A percentile compares a stretch with the other conserved stretches of the same genome.
Evolutionary conservation across 352 stramenopile species (phyloP).

Genomic region (Phytophthora cryptogea): DNA sequence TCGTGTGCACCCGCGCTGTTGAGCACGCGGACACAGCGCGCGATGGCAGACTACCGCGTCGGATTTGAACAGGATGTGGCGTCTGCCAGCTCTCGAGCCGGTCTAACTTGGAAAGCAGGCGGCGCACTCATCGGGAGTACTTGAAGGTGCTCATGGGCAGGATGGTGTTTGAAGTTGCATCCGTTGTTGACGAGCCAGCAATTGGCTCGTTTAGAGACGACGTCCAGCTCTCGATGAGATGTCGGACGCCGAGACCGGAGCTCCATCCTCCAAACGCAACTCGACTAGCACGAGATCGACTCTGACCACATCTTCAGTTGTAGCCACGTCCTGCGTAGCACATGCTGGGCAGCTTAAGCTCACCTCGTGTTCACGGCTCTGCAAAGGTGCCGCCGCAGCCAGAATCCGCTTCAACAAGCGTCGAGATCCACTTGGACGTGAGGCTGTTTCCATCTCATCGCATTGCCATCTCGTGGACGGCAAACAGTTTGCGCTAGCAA

Average conservation of each 20-base stretch:
- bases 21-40: slow-evolving; percentile 20
- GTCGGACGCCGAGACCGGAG: background rate
- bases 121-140: slow-evolving; percentile 4
- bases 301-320: slow-evolving; percentile 24
- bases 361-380: background rate
- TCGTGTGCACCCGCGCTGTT: slow-evolving; percentile 25
- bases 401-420: slow-evolving; percentile 20
- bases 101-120: slow-evolving; percentile 10
- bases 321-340: slow-evolving; percentile 28
- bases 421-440: background rate
- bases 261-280: slow-evolving; percentile 1
- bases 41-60: slow-evolving; percentile 29
- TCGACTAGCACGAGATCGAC: slow-evolving; percentile 16
- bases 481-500: background rate
- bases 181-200: slow-evolving; percentile 8
- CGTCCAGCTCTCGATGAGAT: background rate
- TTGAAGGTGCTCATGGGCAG: slow-evolving; percentile 12
- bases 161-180: slow-evolving; percentile 36
- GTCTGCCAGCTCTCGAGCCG: background rate
- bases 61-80: slow-evolving; percentile 35
- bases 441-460: slow-evolving; percentile 6
- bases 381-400: slow-evolving; percentile 13
- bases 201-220: too few species aligned
- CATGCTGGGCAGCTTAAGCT: slow-evolving; percentile 16
- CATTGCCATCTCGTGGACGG: slow-evolving; percentile 5